Evolutionary conservation across 2,329 filamentous ascomycete species (phyloP).

Genomic region (Drechslera avenae): DNA sequence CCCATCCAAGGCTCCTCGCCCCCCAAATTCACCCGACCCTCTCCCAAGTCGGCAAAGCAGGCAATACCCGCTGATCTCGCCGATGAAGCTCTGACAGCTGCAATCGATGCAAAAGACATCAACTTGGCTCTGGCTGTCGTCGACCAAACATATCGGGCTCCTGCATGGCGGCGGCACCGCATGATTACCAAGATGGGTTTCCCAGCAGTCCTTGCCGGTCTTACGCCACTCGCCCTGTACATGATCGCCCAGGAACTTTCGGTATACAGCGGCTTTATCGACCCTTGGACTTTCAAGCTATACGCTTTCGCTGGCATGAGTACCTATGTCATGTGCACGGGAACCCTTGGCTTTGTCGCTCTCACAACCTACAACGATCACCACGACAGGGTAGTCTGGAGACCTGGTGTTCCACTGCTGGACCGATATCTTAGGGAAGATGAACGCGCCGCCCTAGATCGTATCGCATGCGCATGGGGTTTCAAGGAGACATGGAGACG

Average conservation of each 20-base stretch:
- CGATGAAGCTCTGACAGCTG: slow-evolving; percentile 74
- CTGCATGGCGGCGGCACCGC: slow-evolving; percentile 70
- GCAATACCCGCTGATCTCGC: slow-evolving; percentile 75
- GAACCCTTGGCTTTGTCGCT: slow-evolving; percentile 81
- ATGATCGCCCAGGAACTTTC: slow-evolving; percentile 71
- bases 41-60: slow-evolving; percentile 70
- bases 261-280: slow-evolving; percentile 74
- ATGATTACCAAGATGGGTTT: slow-evolving; percentile 67
- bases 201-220: slow-evolving; percentile 61
- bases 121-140: slow-evolving; percentile 77
- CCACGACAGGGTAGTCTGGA: slow-evolving; percentile 92
- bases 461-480: slow-evolving; percentile 86
- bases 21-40: slow-evolving; percentile 53
- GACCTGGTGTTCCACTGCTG: slow-evolving; percentile 76
- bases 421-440: slow-evolving; percentile 88
- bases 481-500: slow-evolving; percentile 80
- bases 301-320: slow-evolving; percentile 81
- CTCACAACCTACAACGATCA: slow-evolving; percentile 90
- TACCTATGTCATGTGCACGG: slow-evolving; percentile 81
- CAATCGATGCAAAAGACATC: slow-evolving; percentile 79
- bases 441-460: slow-evolving; percentile 84
- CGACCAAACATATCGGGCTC: slow-evolving; percentile 69
- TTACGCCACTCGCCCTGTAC: slow-evolving; percentile 71
- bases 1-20: slow-evolving; percentile 65
- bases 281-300: slow-evolving; percentile 72